A percentile compares a stretch with the other conserved stretches of the same genome.
These are phyloP conservation scores for Protomyces lactucae-debilis DNA, from an alignment of 1,139 yeast species.

Conservation along the genomic window DNA sequence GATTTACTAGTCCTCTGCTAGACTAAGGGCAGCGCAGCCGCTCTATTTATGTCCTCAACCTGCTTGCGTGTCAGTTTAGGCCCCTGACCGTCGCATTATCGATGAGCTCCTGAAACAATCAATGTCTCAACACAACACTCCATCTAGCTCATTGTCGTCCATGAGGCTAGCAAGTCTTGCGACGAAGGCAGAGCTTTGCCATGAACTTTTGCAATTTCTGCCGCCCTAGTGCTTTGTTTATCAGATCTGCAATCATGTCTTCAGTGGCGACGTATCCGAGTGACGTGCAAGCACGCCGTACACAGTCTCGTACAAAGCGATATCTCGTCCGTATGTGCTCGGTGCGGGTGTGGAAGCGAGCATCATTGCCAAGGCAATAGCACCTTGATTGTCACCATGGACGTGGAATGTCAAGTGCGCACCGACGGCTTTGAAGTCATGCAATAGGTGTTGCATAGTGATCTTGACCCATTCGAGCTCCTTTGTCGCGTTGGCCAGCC, in stretches of 20 bases:
- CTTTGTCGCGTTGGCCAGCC: constrained; percentile 31
- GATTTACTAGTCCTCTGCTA: too few species aligned
- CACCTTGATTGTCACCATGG: constrained; percentile 30
- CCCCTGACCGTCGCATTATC: too few species aligned
- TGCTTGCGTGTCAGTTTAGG: too few species aligned
- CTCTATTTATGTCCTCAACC: too few species aligned
- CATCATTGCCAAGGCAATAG: constrained; percentile 29
- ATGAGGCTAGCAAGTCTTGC: too few species aligned
- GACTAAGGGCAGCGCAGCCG: too few species aligned
- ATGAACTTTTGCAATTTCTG: background rate
- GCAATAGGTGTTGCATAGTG: background rate
- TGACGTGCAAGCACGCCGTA: background rate
- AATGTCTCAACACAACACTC: too few species aligned
- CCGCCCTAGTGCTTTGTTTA: background rate
- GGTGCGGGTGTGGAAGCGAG: constrained; percentile 28
- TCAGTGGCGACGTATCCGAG: background rate
- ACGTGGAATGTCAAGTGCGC: background rate
- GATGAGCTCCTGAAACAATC: too few species aligned
- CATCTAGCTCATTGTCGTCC: too few species aligned
- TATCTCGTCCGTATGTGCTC: constrained; percentile 30
- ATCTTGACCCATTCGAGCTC: constrained; percentile 32
- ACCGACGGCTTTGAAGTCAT: background rate
- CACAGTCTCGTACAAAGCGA: constrained; percentile 28
- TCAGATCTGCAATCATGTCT: background rate
- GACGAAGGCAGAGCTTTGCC: background rate